Evolutionary conservation across 169 alveolate genomes (phyloP).

Genomic region (Neospora caninum): DNA sequence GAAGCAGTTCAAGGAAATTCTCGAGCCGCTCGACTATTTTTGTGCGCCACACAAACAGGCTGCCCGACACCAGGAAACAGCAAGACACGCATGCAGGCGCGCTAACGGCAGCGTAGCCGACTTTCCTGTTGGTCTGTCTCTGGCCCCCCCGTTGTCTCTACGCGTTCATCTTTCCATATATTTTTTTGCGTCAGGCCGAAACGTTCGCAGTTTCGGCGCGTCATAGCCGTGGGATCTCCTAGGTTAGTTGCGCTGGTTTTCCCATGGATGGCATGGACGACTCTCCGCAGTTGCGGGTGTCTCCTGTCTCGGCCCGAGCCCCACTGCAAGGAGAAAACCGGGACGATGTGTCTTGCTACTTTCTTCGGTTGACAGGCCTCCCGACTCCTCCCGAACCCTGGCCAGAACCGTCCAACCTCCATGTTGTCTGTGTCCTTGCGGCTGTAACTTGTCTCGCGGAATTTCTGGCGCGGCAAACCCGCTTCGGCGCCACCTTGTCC

Average conservation of each 20-base stretch:
- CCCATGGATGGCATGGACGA: neutral
- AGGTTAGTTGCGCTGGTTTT: neutral
- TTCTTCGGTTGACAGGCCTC: neutral
- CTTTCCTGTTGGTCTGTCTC: too few relatives aligned
- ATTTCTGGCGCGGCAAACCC: neutral
- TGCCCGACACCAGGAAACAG: neutral
- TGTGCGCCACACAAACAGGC: neutral
- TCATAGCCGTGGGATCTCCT: too few relatives aligned
- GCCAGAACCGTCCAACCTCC: neutral
- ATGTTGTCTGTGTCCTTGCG: neutral
- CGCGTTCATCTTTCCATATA: neutral
- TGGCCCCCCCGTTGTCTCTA: neutral
- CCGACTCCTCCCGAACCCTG: neutral
- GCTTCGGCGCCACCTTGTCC: slow-evolving; percentile 7
- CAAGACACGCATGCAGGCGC: neutral
- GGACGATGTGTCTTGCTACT: slow-evolving; percentile 33
- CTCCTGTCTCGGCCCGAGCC: neutral
- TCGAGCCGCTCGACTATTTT: too few relatives aligned
- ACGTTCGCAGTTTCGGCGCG: too few relatives aligned
- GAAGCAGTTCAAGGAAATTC: too few relatives aligned
- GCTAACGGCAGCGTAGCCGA: too few relatives aligned
- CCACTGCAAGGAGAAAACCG: neutral
- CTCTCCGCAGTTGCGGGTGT: neutral
- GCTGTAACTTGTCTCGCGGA: neutral
- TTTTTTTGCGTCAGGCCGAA: too few relatives aligned